Conservation (phyloP, 768 basidiomycete genomes). For the Termitomyces sp. region DNA sequence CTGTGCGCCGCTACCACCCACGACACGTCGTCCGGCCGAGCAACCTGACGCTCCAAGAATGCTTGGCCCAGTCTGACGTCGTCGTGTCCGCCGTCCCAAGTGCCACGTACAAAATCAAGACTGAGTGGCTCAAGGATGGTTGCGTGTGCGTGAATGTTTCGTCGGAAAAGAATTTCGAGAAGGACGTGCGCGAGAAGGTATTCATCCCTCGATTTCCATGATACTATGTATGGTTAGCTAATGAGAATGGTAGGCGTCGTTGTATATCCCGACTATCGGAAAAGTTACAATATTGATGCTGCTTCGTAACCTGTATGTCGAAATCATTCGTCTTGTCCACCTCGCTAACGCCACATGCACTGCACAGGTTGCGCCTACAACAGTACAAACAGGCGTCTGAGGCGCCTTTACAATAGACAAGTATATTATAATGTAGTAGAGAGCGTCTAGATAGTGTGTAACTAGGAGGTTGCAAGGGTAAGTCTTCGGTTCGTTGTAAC, state of each 20-base stretch:
- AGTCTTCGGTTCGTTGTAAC: conserved; percentile 20
- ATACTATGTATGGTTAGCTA: neutral
- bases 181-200: conserved; percentile 88
- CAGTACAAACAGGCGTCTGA: conserved; percentile 38
- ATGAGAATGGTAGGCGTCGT: conserved; percentile 58
- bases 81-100: conserved; percentile 93
- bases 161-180: conserved; percentile 95
- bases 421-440: conserved; percentile 26
- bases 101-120: conserved; percentile 82
- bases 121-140: conserved; percentile 87
- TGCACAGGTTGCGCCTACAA: conserved; percentile 48
- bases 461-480: conserved; percentile 16
- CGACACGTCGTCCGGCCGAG: conserved; percentile 77
- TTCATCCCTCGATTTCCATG: conserved; percentile 9
- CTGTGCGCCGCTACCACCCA: conserved; percentile 65
- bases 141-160: conserved; percentile 92
- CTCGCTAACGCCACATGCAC: neutral
- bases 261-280: conserved; percentile 95
- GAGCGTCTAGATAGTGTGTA: conserved; percentile 21
- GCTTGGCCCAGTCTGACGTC: conserved; percentile 83
- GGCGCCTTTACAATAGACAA: conserved; percentile 22
- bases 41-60: conserved; percentile 67
- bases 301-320: conserved; percentile 84
- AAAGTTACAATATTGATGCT: conserved; percentile 98
- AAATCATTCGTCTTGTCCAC: conserved; percentile 1